A percentile compares a stretch with the other conserved stretches of the same genome.
These are phyloP conservation scores for Arthrobotrys pseudoclavata DNA, from an alignment of 2,329 filamentous ascomycete species.

Conservation along the genomic window DNA sequence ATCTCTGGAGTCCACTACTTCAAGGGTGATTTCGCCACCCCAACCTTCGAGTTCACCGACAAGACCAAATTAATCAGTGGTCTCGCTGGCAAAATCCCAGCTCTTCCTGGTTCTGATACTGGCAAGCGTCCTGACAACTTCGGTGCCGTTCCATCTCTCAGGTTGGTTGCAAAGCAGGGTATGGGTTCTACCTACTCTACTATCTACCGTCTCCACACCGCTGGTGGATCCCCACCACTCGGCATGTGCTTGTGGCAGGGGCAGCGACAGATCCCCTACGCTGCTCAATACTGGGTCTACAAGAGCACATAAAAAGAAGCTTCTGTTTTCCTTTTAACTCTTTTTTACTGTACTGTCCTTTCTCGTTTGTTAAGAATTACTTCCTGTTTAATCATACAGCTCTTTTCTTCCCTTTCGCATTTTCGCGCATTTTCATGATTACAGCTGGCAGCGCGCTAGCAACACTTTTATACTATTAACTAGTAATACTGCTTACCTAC, in stretches of 20 bases:
- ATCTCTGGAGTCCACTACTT: constrained; percentile 82
- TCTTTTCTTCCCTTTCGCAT: not conserved
- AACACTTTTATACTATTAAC: constrained; percentile 23
- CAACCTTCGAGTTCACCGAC: constrained; percentile 79
- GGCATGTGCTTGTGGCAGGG: constrained; percentile 72
- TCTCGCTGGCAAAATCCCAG: constrained; percentile 74
- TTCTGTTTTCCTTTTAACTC: constrained; percentile 7
- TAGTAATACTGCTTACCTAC: constrained; percentile 25
- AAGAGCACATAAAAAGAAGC: constrained; percentile 12
- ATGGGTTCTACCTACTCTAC: constrained; percentile 70
- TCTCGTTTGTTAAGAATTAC: constrained; percentile 6
- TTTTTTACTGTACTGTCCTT: not conserved
- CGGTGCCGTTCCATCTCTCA: constrained; percentile 83
- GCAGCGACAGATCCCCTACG: constrained; percentile 38
- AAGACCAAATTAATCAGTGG: constrained; percentile 70
- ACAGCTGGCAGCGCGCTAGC: constrained; percentile 5
- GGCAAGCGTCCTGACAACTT: constrained; percentile 69
- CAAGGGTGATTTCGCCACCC: constrained; percentile 78
- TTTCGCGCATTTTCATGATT: constrained; percentile 21
- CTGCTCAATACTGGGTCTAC: constrained; percentile 53
- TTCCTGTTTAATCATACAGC: constrained; percentile 17
- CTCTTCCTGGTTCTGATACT: constrained; percentile 61
- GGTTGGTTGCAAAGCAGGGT: constrained; percentile 74
- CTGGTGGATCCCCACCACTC: constrained; percentile 80
- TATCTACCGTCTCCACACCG: constrained; percentile 87